A percentile compares a stretch with the other conserved stretches of the same genome.
Evolutionary conservation across 2,329 filamentous ascomycete genomes (phyloP).

Genomic region (Aspergillus aculeatus): DNA sequence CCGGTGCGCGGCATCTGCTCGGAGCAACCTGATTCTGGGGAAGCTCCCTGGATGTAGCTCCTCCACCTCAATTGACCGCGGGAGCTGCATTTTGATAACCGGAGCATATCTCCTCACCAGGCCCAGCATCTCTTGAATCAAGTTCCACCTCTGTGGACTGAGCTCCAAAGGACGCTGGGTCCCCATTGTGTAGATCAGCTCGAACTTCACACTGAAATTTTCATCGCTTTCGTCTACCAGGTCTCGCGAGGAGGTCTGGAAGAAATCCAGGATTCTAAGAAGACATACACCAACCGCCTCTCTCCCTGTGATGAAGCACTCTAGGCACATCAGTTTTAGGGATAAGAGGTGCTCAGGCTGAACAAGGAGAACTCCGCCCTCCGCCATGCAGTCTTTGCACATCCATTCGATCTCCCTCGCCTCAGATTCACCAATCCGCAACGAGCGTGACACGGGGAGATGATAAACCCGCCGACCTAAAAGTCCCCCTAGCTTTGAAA

Average conservation of each 20-base stretch:
- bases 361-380: conserved; percentile 57
- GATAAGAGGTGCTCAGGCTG: conserved; percentile 66
- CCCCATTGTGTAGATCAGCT: conserved; percentile 64
- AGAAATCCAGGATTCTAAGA: conserved; percentile 12
- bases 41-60: conserved; percentile 38
- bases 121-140: conserved; percentile 55
- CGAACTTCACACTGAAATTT: conserved; percentile 60
- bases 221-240: conserved; percentile 67
- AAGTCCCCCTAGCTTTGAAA: conserved; percentile 46
- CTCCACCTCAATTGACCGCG: conserved; percentile 47
- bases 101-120: conserved; percentile 41
- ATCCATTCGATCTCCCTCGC: conserved; percentile 40
- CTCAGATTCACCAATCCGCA: conserved; percentile 35
- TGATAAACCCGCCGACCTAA: conserved; percentile 46
- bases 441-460: conserved; percentile 50
- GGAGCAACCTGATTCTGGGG: conserved; percentile 52
- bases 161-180: conserved; percentile 51
- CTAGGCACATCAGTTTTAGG: conserved; percentile 61
- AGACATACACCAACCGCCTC: conserved; percentile 11
- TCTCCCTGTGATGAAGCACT: conserved; percentile 35
- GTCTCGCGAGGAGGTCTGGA: conserved; percentile 44
- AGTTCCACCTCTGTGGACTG: conserved; percentile 56
- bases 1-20: conserved; percentile 33
- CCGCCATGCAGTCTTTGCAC: conserved; percentile 48
- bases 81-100: conserved; percentile 30